Percentiles rank a stretch among this genome's conserved stretches.
phyloP scores from a whole-genome alignment of 2,329 filamentous ascomycete species.

The Colletotrichum orchidophilum region DNA sequence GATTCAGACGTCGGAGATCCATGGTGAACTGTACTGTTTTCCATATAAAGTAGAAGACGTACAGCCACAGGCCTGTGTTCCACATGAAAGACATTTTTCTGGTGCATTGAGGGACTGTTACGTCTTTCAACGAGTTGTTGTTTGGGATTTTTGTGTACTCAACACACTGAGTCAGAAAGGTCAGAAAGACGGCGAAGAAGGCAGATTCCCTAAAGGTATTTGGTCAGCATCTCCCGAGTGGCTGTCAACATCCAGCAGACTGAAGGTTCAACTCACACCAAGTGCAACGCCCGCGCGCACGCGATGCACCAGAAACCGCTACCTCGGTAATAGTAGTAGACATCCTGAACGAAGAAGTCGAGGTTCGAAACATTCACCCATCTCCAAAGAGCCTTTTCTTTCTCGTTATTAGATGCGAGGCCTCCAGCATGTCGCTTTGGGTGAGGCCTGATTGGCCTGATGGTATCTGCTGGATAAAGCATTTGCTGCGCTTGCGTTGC shows the following conservation, averaged over 20 bases:
- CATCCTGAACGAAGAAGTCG: conserved; percentile 84
- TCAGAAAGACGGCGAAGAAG: conserved; percentile 84
- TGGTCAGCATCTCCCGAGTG: conserved; percentile 18
- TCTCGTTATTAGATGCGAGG: conserved; percentile 49
- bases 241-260: neutral
- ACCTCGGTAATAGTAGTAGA: conserved; percentile 87
- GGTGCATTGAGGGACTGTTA: conserved; percentile 79
- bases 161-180: conserved; percentile 86
- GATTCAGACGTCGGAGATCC: conserved; percentile 76
- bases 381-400: conserved; percentile 87
- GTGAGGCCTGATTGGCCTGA: conserved; percentile 36
- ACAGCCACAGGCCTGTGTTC: conserved; percentile 84
- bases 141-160: conserved; percentile 80
- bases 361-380: conserved; percentile 93
- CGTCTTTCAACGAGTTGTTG: conserved; percentile 63
- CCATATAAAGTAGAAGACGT: conserved; percentile 86
- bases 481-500: conserved; percentile 60
- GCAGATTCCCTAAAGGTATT: conserved; percentile 70
- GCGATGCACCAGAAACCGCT: conserved; percentile 89
- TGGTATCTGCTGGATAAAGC: conserved; percentile 53
- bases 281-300: conserved; percentile 74
- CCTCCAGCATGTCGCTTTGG: conserved; percentile 42
- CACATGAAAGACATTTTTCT: conserved; percentile 77
- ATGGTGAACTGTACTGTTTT: conserved; percentile 79
- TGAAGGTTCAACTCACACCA: conserved; percentile 67